Base-by-base conservation (phyloP, 169 alveolate genomes). In the Cryptosporidium tyzzeri region DNA sequence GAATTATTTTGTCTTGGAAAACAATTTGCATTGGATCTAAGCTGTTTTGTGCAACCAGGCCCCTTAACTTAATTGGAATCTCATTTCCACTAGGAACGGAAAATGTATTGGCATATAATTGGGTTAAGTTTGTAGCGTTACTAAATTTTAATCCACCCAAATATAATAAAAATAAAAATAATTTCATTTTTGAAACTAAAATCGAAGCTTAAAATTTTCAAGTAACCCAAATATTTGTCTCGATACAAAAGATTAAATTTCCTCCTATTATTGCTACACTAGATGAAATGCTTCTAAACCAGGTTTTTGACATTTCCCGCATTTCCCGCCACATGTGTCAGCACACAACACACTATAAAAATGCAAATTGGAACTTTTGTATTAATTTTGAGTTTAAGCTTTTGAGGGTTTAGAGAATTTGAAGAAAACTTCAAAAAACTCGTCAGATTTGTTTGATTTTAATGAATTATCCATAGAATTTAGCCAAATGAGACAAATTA, bases 311-410 rank as follows among this genome's bases (percentile, higher is more conserved):
- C 71, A 31, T 14, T 65, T 65, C 37, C 71, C 71, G 50, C 71
- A 65, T 65, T 37, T 65, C 51, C 71, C 71, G 71, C 71, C 71
- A 65, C n/a, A 26, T 4, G 71, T 18, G 71, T 26, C 50, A 37
- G 50, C 71, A 65, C 71, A 65, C 71, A 65, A 65, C 71, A 65
- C 71, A 65, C 71, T 37, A 65, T 33, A 10, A 65, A n/a, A 0
- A 31, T 12, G 26, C 37, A 65, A 55, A 55, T 16, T 8, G 37
- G 16, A 55, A n/a, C 18, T 55, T 55, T 55, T 55, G 67, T 55
- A 26, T 23, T 5, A 8, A 53, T 21, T 16, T 53, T n/a, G n/a
- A 55, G 37, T 7, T 55, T 26, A 8, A 55, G 26, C 33, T 53
- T 53, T n/a, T 51, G n/a, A 14, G 29, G 61, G 2, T 44, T 44